These are phyloP conservation scores for Saussurea involucrata DNA, from an alignment of 129 eudicot genomes.

Conservation along the genomic window DNA sequence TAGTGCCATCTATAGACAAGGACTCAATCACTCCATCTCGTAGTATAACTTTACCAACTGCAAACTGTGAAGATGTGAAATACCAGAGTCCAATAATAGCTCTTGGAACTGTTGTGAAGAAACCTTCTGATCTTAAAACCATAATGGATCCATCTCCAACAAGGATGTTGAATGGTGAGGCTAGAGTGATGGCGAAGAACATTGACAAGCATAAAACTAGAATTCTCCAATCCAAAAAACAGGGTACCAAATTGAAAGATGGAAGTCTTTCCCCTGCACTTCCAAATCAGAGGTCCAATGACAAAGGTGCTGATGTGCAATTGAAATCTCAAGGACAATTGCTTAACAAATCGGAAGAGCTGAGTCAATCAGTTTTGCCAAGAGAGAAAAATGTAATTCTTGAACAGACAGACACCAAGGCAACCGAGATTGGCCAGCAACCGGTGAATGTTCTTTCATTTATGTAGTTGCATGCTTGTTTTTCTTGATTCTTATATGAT, in stretches of 20 bases:
- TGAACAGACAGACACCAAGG: slow-evolving; percentile 50
- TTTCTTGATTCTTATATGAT: slow-evolving; percentile 16
- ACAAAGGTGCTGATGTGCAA: slow-evolving; percentile 38
- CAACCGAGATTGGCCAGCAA: slow-evolving; percentile 46
- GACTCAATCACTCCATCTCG: slow-evolving; percentile 32
- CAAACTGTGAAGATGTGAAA: slow-evolving; percentile 36
- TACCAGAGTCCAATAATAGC: slow-evolving; percentile 50
- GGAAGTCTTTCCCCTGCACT: slow-evolving; percentile 38
- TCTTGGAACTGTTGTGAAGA: slow-evolving; percentile 55
- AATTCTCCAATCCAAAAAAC: slow-evolving; percentile 35
- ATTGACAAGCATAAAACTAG: slow-evolving; percentile 49
- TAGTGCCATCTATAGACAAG: slow-evolving; percentile 46
- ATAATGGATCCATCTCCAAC: slow-evolving; percentile 26
- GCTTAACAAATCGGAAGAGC: slow-evolving; percentile 37
- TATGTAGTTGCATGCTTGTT: slow-evolving; percentile 22
- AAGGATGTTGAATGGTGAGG: slow-evolving; percentile 44
- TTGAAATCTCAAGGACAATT: slow-evolving; percentile 46
- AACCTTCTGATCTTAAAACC: slow-evolving; percentile 38
- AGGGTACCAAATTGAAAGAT: slow-evolving; percentile 52
- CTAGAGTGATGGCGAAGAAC: slow-evolving; percentile 37
- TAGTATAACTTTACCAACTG: slow-evolving; percentile 36
- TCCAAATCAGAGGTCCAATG: slow-evolving; percentile 39
- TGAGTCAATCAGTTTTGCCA: slow-evolving; percentile 40
- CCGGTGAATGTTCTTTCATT: slow-evolving; percentile 46
- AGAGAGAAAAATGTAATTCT: slow-evolving; percentile 46